These are phyloP conservation scores for Schizophyllum commune DNA, from an alignment of 1,284 basidiomycete genomes.

Conservation along the genomic window DNA sequence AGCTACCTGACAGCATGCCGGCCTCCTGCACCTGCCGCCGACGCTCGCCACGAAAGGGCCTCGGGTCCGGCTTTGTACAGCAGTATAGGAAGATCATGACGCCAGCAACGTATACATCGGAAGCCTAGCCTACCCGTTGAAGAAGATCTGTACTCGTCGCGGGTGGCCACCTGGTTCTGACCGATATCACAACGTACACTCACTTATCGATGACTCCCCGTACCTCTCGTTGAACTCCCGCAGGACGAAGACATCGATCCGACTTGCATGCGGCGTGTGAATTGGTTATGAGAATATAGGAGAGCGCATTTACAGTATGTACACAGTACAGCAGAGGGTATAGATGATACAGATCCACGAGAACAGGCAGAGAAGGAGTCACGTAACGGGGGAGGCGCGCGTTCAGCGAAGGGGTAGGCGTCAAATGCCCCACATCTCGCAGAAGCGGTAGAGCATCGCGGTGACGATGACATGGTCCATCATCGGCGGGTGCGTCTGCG, in stretches of 20 bases:
- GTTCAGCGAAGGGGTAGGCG: not conserved
- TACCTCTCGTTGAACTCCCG: not conserved
- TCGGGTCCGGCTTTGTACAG: too few species aligned
- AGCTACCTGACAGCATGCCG: not conserved
- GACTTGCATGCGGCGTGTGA: not conserved
- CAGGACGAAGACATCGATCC: not conserved
- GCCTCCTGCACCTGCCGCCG: too few species aligned
- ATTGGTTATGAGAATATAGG: not conserved
- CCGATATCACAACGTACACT: not conserved
- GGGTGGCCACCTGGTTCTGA: not conserved
- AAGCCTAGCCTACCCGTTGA: too few species aligned
- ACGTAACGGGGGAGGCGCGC: not conserved
- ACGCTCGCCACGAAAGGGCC: too few species aligned
- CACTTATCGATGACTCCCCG: not conserved
- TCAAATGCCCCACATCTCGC: not conserved
- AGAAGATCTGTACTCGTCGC: too few species aligned
- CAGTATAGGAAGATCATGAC: not conserved
- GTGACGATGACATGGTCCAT: conserved; percentile 82
- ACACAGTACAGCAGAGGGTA: not conserved
- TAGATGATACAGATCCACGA: not conserved
- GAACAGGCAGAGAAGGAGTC: not conserved
- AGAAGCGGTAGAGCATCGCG: conserved; percentile 59
- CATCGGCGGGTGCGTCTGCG: conserved; percentile 74
- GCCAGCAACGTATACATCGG: not conserved
- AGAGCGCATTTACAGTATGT: not conserved